Base-by-base conservation (phyloP, 192 early-diverging fungal species). In the Coemansia sp. region DNA sequence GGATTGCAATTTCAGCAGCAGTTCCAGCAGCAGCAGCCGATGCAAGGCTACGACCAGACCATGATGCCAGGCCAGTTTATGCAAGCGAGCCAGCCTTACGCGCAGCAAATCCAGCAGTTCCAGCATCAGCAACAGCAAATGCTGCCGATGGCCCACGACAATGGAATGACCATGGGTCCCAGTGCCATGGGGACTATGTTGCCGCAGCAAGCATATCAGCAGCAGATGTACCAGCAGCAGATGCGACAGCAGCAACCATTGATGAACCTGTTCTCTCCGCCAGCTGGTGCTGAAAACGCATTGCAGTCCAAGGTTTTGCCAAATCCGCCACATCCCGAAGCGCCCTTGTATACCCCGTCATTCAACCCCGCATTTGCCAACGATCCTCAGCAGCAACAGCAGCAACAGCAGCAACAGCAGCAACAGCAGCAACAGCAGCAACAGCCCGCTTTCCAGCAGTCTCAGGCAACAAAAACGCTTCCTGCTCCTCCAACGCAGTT, bases 191-290 rank as follows among this genome's bases (percentile, higher is more conserved):
- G 45, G 3, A 47, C 45, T 11, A 47, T 47, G 27, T n/a, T 31
- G 5, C 31, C 15, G 14, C 56, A 39, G 3, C n/a, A n/a, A n/a
- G n/a, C n/a, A n/a, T n/a, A n/a, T n/a, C 26, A 46, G 37, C 56
- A 58, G 47, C 56, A 48, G 21, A 25, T 35, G 42, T 26, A 45
- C 5, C 42, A 26, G 25, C 10, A 26, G n/a, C 45, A 47, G 34
- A 8, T 35, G 34, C n/a, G 8, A n/a, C 45, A 47, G 9, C 17
- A 62, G 7, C 62, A 53, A 43, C 50, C 59, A 5, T 55, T 73
- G 10, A 63, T 66, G 63, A 66, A 60, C 17, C 37, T 73, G 29
- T 73, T 73, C 66, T 53, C 70, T 14, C 70, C 70, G 17, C 66
- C 59, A 13, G 37, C 62, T 21, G 58, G 39, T 9, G 53, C 47